Percentiles rank a stretch among this genome's conserved stretches.
These are phyloP conservation scores for Tuber aestivum DNA, from an alignment of 495 filamentous ascomycete genomes.

Conservation along the genomic window DNA sequence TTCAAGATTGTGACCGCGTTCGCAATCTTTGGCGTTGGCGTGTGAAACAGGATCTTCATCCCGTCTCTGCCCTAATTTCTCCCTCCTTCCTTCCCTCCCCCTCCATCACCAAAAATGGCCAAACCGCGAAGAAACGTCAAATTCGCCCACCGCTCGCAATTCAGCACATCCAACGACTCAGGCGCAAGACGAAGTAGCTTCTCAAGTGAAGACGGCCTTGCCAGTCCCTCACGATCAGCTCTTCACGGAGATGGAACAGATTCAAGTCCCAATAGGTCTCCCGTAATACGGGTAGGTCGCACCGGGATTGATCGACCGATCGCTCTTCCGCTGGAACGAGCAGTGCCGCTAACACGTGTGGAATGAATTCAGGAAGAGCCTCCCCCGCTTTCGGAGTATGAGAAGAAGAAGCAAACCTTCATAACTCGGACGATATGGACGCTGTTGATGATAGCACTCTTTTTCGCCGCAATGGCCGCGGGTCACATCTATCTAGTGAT, in stretches of 20 bases:
- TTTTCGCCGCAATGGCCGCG: slow-evolving; percentile 85
- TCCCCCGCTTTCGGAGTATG: slow-evolving; percentile 65
- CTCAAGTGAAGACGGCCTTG: slow-evolving; percentile 51
- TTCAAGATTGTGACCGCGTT: not conserved
- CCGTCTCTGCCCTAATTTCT: slow-evolving; percentile 2
- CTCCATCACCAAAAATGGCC: slow-evolving; percentile 53
- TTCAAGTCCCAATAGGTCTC: slow-evolving; percentile 21
- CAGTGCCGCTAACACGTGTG: slow-evolving; percentile 29
- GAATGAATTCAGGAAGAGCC: slow-evolving; percentile 45
- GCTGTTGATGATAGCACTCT: slow-evolving; percentile 89
- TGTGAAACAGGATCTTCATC: slow-evolving; percentile 2
- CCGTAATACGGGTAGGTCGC: slow-evolving; percentile 31
- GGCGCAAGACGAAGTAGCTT: slow-evolving; percentile 65
- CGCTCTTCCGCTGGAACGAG: not conserved
- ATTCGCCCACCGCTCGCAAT: slow-evolving; percentile 59
- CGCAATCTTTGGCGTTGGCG: slow-evolving; percentile 1
- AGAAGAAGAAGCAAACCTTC: slow-evolving; percentile 98
- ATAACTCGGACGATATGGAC: slow-evolving; percentile 97
- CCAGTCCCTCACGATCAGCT: slow-evolving; percentile 32
- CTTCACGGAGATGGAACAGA: slow-evolving; percentile 37
- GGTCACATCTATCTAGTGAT: slow-evolving; percentile 96
- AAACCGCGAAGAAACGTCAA: slow-evolving; percentile 76
- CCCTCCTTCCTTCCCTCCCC: not conserved
- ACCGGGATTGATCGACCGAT: not conserved
- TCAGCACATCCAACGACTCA: slow-evolving; percentile 40